These are phyloP conservation scores for Mortierella sp. DNA, from an alignment of 371 early-diverging fungal species.

Conservation along the genomic window DNA sequence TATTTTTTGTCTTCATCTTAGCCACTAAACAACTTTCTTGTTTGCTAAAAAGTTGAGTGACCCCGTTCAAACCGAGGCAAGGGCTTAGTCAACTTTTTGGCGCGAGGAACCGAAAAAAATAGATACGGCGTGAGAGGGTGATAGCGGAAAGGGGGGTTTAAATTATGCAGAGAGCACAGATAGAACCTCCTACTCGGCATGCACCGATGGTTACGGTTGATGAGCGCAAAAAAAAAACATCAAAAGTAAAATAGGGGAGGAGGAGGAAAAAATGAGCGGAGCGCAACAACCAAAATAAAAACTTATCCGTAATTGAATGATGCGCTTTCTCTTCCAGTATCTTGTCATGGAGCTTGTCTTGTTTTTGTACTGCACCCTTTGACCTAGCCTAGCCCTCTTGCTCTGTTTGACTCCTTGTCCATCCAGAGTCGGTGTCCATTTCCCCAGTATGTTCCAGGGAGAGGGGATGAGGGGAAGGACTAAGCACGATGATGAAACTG, in stretches of 20 bases:
- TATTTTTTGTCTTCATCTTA: background rate
- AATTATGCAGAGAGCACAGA: background rate
- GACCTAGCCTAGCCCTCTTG: background rate
- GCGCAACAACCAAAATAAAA: constrained; percentile 2
- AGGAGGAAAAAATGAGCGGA: background rate
- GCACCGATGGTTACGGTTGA: background rate
- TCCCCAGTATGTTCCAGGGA: constrained; percentile 5
- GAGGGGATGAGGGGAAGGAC: background rate
- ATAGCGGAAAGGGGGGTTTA: background rate
- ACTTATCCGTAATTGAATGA: background rate
- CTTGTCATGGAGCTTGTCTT: background rate
- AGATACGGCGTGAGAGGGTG: background rate
- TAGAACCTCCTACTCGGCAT: background rate
- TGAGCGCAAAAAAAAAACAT: background rate
- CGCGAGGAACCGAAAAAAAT: background rate
- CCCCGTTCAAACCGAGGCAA: background rate
- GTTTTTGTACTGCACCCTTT: background rate
- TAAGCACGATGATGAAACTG: background rate
- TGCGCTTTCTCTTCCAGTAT: background rate
- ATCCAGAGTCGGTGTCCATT: background rate
- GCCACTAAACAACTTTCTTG: background rate
- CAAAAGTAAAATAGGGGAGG: background rate
- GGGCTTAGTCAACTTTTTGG: constrained; percentile 9
- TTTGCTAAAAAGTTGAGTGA: background rate
- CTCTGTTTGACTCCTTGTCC: constrained; percentile 1